These are phyloP conservation scores for Amanita fuliginea DNA, from an alignment of 768 basidiomycete species.

Conservation along the genomic window DNA sequence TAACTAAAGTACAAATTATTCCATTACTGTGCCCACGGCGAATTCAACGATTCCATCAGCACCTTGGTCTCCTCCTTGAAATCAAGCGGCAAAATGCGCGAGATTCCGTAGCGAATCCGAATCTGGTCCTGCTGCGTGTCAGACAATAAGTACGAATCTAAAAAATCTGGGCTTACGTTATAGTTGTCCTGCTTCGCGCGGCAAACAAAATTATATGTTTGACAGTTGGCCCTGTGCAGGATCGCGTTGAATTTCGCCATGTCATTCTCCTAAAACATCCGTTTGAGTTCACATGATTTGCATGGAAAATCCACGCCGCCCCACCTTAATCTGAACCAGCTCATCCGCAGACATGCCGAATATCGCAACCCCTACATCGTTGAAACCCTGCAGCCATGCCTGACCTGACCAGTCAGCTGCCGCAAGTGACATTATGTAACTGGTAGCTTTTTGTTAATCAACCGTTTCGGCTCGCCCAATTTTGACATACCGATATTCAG, in stretches of 20 bases:
- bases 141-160: background rate
- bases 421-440: slow-evolving; percentile 77
- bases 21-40: slow-evolving; percentile 43
- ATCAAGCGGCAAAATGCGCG: slow-evolving; percentile 51
- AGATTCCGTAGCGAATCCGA: slow-evolving; percentile 77
- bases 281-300: slow-evolving; percentile 6
- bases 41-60: slow-evolving; percentile 49
- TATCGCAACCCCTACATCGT: slow-evolving; percentile 73
- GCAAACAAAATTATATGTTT: slow-evolving; percentile 73
- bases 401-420: slow-evolving; percentile 87
- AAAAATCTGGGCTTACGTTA: slow-evolving; percentile 41
- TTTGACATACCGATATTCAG: slow-evolving; percentile 65
- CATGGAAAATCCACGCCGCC: slow-evolving; percentile 6
- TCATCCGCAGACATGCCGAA: slow-evolving; percentile 77
- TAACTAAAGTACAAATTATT: slow-evolving; percentile 10
- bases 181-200: slow-evolving; percentile 82
- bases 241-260: slow-evolving; percentile 46
- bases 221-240: slow-evolving; percentile 55
- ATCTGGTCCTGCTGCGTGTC: slow-evolving; percentile 48
- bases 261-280: slow-evolving; percentile 39
- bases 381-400: slow-evolving; percentile 92
- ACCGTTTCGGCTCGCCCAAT: background rate
- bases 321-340: slow-evolving; percentile 60
- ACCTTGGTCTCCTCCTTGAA: slow-evolving; percentile 56
- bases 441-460: slow-evolving; percentile 14